A percentile compares a stretch with the other conserved stretches of the same genome.
Conservation (phyloP, 306 rosid genomes). For the Begonia masoniana region DNA sequence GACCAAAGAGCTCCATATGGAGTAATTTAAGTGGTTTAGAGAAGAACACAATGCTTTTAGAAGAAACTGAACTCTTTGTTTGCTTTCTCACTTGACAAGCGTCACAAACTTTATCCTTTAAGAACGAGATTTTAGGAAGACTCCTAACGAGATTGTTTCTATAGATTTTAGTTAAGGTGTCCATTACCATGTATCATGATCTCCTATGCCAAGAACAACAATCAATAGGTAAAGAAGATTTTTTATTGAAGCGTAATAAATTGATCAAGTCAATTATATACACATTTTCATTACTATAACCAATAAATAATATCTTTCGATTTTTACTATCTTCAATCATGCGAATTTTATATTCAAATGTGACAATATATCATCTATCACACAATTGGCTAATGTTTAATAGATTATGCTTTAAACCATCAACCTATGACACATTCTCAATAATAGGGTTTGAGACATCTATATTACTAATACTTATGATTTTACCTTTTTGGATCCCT, state of each 20-base stretch:
- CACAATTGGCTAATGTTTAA: not conserved
- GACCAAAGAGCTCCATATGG: conserved; percentile 2
- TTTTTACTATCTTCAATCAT: not conserved
- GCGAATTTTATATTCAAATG: not conserved
- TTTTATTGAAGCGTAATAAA: not conserved
- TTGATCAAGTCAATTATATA: not conserved
- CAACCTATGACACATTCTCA: not conserved
- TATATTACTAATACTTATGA: not conserved
- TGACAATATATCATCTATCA: not conserved
- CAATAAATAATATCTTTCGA: not conserved
- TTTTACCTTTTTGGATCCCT: not conserved
- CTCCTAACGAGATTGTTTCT: not conserved
- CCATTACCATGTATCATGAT: not conserved
- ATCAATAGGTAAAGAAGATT: not conserved
- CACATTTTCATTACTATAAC: not conserved
- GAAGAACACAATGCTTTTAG: not conserved
- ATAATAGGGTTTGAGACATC: not conserved
- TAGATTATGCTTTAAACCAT: not conserved
- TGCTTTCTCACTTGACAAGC: conserved; percentile 3
- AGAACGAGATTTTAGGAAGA: not conserved
- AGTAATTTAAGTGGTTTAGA: not conserved
- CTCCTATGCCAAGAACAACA: not conserved
- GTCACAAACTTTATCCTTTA: not conserved
- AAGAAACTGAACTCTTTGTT: not conserved
- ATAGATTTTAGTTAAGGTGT: not conserved